Percentiles rank a stretch among this genome's conserved stretches.
Evolutionary conservation across 805 yeast species (phyloP).

Genomic region (Zygosaccharomyces lentus): DNA sequence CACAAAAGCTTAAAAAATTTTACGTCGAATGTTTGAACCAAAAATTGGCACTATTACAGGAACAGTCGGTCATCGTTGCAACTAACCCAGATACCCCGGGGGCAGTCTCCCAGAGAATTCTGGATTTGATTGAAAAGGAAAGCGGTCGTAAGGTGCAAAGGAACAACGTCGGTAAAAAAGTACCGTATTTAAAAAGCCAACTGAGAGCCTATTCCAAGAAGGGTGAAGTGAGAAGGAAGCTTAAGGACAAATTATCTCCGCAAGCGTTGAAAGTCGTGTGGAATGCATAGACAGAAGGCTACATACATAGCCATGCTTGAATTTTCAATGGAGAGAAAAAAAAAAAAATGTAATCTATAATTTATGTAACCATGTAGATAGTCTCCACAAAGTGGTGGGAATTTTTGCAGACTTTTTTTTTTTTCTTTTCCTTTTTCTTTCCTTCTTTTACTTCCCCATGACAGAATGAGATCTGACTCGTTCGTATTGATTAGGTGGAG

Average conservation of each 20-base stretch:
- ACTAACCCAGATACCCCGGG: conserved; percentile 8
- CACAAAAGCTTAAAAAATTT: conserved; percentile 13
- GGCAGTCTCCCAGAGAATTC: conserved; percentile 13
- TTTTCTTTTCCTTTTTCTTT: neutral
- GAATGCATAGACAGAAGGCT: neutral
- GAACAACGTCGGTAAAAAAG: neutral
- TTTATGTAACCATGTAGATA: neutral
- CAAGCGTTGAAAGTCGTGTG: conserved; percentile 1
- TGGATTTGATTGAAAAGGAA: conserved; percentile 8
- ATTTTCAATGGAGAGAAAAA: neutral
- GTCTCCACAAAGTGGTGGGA: neutral
- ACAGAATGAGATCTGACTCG: conserved; percentile 12
- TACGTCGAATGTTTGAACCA: conserved; percentile 26
- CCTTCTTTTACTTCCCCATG: conserved; percentile 1
- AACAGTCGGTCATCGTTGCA: conserved; percentile 19
- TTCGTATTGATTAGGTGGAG: conserved; percentile 11
- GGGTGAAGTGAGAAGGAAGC: conserved; percentile 14
- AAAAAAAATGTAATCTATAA: conserved; percentile 3
- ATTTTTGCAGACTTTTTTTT: neutral
- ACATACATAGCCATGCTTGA: neutral
- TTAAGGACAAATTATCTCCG: conserved; percentile 1
- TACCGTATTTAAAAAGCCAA: conserved; percentile 16
- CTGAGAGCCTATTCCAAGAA: conserved; percentile 28
- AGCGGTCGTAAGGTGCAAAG: neutral
- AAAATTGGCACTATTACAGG: conserved; percentile 24